Percentiles rank a stretch among this genome's conserved stretches.
Evolutionary conservation across 2,329 filamentous ascomycete genomes (phyloP).

Genomic region (Colletotrichum horii): DNA sequence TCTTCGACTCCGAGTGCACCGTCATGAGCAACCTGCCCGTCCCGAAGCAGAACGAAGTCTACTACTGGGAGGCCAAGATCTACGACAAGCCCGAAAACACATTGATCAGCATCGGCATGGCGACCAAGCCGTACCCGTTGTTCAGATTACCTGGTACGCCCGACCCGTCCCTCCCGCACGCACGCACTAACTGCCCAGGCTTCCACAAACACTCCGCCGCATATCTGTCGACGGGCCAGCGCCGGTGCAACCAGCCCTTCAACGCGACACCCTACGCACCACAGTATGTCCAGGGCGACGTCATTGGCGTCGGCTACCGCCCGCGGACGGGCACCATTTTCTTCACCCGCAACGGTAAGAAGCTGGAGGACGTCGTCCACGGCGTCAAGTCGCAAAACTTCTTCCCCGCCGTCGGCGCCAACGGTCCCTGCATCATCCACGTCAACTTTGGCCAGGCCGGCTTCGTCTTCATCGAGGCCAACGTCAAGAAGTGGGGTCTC

Average conservation of each 20-base stretch:
- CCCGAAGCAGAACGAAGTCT: slow-evolving; percentile 98
- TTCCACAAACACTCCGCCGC: slow-evolving; percentile 93
- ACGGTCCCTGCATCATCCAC: slow-evolving; percentile 89
- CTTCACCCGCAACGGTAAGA: slow-evolving; percentile 98
- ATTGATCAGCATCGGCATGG: slow-evolving; percentile 88
- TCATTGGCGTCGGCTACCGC: slow-evolving; percentile 93
- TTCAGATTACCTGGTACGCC: slow-evolving; percentile 88
- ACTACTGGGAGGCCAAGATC: slow-evolving; percentile 99
- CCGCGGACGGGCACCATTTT: slow-evolving; percentile 94
- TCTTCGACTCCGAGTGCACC: slow-evolving; percentile 97
- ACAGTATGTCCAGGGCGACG: slow-evolving; percentile 88
- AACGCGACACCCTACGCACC: slow-evolving; percentile 80
- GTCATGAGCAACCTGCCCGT: slow-evolving; percentile 97
- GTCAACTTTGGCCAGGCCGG: slow-evolving; percentile 98
- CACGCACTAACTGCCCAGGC: slow-evolving; percentile 52
- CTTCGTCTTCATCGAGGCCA: slow-evolving; percentile 98
- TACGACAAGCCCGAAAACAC: slow-evolving; percentile 95
- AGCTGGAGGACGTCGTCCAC: slow-evolving; percentile 91
- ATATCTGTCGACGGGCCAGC: slow-evolving; percentile 85
- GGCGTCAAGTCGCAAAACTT: slow-evolving; percentile 95
- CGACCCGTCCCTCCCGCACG: slow-evolving; percentile 17
- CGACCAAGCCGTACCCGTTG: slow-evolving; percentile 94
- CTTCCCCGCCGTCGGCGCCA: slow-evolving; percentile 96
- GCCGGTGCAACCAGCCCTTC: slow-evolving; percentile 94
- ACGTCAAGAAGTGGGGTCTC: slow-evolving; percentile 99